Base-by-base conservation (phyloP, 306 rosid genomes). In the Pyrus communis region DNA sequence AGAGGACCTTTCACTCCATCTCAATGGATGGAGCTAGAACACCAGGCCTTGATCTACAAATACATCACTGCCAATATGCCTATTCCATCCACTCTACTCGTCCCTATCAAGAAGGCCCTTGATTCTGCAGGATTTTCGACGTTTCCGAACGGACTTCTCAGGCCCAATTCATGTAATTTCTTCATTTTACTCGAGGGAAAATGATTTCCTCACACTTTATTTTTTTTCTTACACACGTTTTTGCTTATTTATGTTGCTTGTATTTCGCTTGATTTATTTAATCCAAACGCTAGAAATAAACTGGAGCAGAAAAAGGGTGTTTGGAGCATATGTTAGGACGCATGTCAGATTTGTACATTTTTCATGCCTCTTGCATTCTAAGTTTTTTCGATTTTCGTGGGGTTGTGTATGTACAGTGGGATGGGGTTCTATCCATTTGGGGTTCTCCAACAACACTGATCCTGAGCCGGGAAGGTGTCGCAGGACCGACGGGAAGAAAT, bases 391-490 rank as follows among this genome's bases (percentile, higher is more conserved):
- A 12, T 58, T 73, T n/a, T 60, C 43, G 7, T 19, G 65, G 76
- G 14, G 9, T 42, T 28, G 31, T 61, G 23, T 38, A 11, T 45
- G 70, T 76, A 69, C 77, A 95, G 96, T 90, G 87, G 98, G 96
- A 79, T 96, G 98, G 97, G 98, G 98, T 75, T 80, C 91, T 55
- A 83, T 90, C 82, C 96, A 96, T 84, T 79, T 96, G 84, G 99
- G 99, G 71, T 96, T 87, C 89, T 85, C 96, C 66, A 91, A 82
- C 89, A 92, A 78, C 86, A 83, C 89, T n/a, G 99, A 96, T 87
- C 98, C 99, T 66, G 99, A 96, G 82, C 99, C 98, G 25, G 98
- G 99, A 45, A 86, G 99, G 93, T 96, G 99, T 82, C 86, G 99
- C 63, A 87, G 99, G 78, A 96, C 99, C 4, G 99, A 96, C 87